These are phyloP conservation scores for Ceratobasidium sp. DNA, from an alignment of 1,284 basidiomycete species.

Conservation along the genomic window DNA sequence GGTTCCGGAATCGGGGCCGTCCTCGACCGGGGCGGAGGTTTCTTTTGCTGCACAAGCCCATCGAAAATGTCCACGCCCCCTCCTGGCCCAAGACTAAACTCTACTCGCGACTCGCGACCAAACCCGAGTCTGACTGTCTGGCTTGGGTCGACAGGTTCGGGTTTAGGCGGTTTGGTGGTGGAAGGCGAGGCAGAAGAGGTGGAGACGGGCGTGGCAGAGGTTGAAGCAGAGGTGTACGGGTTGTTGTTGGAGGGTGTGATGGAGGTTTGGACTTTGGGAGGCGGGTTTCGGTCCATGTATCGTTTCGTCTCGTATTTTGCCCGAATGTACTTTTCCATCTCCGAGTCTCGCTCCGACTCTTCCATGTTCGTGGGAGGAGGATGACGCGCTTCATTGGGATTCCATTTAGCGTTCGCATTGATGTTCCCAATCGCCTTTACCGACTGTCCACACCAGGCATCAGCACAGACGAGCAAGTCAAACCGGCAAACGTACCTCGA, in stretches of 20 bases:
- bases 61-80: slow-evolving; percentile 18
- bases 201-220: slow-evolving; percentile 12
- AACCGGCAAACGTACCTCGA: slow-evolving; percentile 67
- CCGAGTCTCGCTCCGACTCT: slow-evolving; percentile 81
- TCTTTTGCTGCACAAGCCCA: slow-evolving; percentile 28
- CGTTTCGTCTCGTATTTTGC: slow-evolving; percentile 59
- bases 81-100: slow-evolving; percentile 34
- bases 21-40: slow-evolving; percentile 32
- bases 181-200: slow-evolving; percentile 15
- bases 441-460: slow-evolving; percentile 55
- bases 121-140: slow-evolving; percentile 26
- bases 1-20: slow-evolving; percentile 42
- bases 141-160: slow-evolving; percentile 14
- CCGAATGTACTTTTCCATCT: slow-evolving; percentile 85
- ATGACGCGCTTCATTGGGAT: slow-evolving; percentile 78
- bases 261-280: background rate
- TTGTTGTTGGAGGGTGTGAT: background rate
- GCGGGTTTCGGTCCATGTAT: slow-evolving; percentile 36
- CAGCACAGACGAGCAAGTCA: background rate
- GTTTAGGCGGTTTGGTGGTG: slow-evolving; percentile 12
- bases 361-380: slow-evolving; percentile 83
- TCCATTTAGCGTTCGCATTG: slow-evolving; percentile 78
- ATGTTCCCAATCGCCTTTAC: slow-evolving; percentile 82
- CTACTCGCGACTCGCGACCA: slow-evolving; percentile 41
- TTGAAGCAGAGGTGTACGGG: slow-evolving; percentile 24